Evolutionary conservation across 176 grass and related monocot species (phyloP).

Genomic region (Puya raimondii): DNA sequence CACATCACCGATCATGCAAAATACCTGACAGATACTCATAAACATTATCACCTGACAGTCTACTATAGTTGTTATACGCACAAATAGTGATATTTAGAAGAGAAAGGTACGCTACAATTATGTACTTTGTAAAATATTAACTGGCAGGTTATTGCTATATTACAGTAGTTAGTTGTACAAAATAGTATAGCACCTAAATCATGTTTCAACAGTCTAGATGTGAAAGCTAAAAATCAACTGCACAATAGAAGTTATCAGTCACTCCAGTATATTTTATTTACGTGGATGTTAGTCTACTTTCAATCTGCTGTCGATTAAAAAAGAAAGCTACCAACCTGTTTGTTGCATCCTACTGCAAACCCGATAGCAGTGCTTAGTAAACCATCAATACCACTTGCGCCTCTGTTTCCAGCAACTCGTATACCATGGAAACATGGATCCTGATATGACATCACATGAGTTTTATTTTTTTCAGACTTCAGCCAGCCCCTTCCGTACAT

Average conservation of each 20-base stretch:
- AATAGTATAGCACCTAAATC: neutral
- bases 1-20: constrained; percentile 86
- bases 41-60: constrained; percentile 3
- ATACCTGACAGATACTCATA: constrained; percentile 36
- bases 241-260: too few species aligned
- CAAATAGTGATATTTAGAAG: neutral
- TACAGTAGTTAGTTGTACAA: neutral
- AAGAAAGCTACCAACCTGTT: constrained; percentile 40
- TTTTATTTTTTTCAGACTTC: constrained; percentile 22
- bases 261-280: too few species aligned
- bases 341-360: constrained; percentile 74
- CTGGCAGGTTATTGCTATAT: neutral
- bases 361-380: constrained; percentile 87
- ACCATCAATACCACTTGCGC: constrained; percentile 99
- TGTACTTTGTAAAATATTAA: neutral
- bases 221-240: too few species aligned
- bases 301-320: neutral
- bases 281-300: neutral
- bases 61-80: neutral
- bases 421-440: constrained; percentile 51
- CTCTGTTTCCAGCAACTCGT: constrained; percentile 66
- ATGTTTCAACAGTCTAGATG: neutral
- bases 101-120: neutral
- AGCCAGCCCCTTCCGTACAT: constrained; percentile 84
- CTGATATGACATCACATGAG: constrained; percentile 22